Conservation (phyloP, 2,329 filamentous ascomycete species). For the Colletotrichum lindemuthianum region DNA sequence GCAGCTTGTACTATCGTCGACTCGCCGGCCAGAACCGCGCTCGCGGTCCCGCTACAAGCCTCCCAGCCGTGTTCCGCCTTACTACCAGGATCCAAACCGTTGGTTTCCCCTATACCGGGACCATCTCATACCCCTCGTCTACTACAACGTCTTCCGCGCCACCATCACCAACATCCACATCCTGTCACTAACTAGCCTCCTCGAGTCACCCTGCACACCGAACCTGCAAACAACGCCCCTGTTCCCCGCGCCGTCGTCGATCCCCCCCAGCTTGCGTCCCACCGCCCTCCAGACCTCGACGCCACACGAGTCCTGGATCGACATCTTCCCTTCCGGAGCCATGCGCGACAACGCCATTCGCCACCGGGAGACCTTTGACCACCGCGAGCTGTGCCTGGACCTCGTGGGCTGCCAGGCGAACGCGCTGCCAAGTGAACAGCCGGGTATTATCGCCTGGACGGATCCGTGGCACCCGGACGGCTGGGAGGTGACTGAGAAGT, state of each 20-base stretch:
- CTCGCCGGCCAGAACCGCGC: background rate
- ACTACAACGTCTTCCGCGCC: conserved; percentile 51
- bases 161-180: conserved; percentile 45
- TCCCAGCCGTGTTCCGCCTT: conserved; percentile 4
- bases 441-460: conserved; percentile 35
- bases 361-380: conserved; percentile 9
- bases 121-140: conserved; percentile 47
- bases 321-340: conserved; percentile 43
- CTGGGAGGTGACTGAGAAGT: conserved; percentile 59
- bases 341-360: conserved; percentile 44
- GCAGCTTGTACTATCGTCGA: background rate
- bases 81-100: background rate
- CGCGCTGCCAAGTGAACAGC: conserved; percentile 1
- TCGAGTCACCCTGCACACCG: conserved; percentile 34
- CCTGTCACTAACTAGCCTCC: conserved; percentile 40
- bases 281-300: conserved; percentile 39
- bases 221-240: conserved; percentile 37
- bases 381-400: conserved; percentile 24
- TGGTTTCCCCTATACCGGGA: conserved; percentile 41
- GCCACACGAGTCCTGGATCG: conserved; percentile 43
- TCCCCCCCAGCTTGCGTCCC: conserved; percentile 39
- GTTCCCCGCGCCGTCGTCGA: conserved; percentile 31
- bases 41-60: background rate
- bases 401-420: conserved; percentile 15
- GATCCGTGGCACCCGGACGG: conserved; percentile 50